Evolutionary conservation across 768 basidiomycete genomes (phyloP).

Genomic region (Kwoniella dejecticola): DNA sequence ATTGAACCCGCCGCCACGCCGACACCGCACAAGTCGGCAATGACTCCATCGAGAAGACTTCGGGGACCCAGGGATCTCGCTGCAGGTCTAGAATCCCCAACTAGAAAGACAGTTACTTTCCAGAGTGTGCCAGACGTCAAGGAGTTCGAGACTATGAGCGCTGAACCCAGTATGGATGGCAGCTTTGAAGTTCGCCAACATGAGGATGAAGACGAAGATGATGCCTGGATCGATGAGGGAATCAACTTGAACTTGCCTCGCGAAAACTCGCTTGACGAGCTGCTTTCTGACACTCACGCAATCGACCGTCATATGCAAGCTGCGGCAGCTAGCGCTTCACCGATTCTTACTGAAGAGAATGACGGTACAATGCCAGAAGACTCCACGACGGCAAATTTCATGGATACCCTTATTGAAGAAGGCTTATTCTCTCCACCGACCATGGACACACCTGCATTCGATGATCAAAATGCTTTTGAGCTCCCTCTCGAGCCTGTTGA

Average conservation of each 20-base stretch:
- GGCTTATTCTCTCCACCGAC: constrained; percentile 53
- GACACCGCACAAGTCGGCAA: constrained; percentile 46
- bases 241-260: constrained; percentile 1
- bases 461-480: constrained; percentile 37
- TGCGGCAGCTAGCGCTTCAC: constrained; percentile 2
- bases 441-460: constrained; percentile 40
- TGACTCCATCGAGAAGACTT: constrained; percentile 50
- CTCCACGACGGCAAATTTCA: constrained; percentile 48
- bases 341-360: constrained; percentile 11
- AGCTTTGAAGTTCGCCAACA: constrained; percentile 38
- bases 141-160: constrained; percentile 49
- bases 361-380: constrained; percentile 26
- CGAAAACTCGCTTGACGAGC: constrained; percentile 36
- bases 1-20: constrained; percentile 34
- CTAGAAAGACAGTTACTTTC: constrained; percentile 53
- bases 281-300: constrained; percentile 19
- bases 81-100: constrained; percentile 33
- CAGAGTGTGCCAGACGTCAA: constrained; percentile 53
- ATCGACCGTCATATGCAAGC: not conserved
- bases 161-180: constrained; percentile 45
- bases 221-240: constrained; percentile 35
- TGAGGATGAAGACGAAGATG: constrained; percentile 39
- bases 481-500: constrained; percentile 23
- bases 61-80: constrained; percentile 43
- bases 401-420: constrained; percentile 53